A percentile compares a stretch with the other conserved stretches of the same genome.
phyloP scores from a whole-genome alignment of 768 basidiomycete genomes.

The Mycena galericulata region DNA sequence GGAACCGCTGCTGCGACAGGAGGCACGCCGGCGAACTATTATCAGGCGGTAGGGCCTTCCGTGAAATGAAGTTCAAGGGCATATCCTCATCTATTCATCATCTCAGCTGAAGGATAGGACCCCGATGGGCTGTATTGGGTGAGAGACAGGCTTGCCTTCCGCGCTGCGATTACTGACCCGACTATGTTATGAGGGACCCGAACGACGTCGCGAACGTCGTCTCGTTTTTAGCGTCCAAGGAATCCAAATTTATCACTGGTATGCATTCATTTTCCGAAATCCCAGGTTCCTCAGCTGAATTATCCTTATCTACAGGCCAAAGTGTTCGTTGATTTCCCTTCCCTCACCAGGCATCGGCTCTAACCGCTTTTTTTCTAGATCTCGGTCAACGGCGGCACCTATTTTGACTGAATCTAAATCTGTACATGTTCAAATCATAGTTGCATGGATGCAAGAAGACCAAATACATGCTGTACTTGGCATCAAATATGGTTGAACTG shows the following conservation, averaged over 20 bases:
- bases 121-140: slow-evolving; percentile 18
- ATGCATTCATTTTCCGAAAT: neutral
- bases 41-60: neutral
- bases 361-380: slow-evolving; percentile 1
- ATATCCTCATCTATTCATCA: neutral
- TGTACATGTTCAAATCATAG: neutral
- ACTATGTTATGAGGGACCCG: slow-evolving; percentile 25
- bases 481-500: too few relatives aligned
- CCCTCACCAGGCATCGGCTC: neutral
- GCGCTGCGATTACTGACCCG: neutral
- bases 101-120: slow-evolving; percentile 20
- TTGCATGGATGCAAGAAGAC: too few relatives aligned
- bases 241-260: slow-evolving; percentile 48
- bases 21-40: slow-evolving; percentile 2
- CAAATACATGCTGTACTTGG: too few relatives aligned
- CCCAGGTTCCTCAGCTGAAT: neutral
- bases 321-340: slow-evolving; percentile 3
- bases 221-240: slow-evolving; percentile 47
- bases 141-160: neutral
- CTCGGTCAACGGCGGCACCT: slow-evolving; percentile 28
- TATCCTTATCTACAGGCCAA: slow-evolving; percentile 18
- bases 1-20: slow-evolving; percentile 4
- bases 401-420: slow-evolving; percentile 19
- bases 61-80: neutral
- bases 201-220: slow-evolving; percentile 42